Conservation (phyloP, 2,329 filamentous ascomycete genomes). For the Whalleya microplaca region DNA sequence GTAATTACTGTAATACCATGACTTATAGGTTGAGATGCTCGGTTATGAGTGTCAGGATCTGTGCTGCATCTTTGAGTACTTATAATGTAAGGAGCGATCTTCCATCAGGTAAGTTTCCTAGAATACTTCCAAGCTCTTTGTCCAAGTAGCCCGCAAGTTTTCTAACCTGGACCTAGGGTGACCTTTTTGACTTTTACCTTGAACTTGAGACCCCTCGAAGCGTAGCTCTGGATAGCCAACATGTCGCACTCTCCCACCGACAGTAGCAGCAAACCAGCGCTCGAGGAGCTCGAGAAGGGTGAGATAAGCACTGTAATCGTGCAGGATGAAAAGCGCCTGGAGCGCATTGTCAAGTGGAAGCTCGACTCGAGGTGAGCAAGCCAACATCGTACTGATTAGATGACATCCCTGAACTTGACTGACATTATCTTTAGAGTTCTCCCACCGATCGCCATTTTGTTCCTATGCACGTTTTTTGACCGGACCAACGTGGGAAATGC, state of each 20-base stretch:
- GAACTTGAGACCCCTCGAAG: background rate
- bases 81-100: background rate
- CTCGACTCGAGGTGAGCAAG: slow-evolving; percentile 53
- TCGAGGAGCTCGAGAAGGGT: slow-evolving; percentile 35
- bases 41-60: background rate
- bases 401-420: background rate
- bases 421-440: slow-evolving; percentile 53
- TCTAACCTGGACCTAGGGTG: background rate
- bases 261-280: slow-evolving; percentile 19
- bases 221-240: background rate
- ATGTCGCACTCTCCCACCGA: background rate
- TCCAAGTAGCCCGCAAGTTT: background rate
- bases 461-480: slow-evolving; percentile 67
- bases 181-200: background rate
- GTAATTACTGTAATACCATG: background rate
- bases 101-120: background rate
- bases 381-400: background rate
- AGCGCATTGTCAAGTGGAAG: slow-evolving; percentile 53
- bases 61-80: background rate
- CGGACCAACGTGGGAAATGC: slow-evolving; percentile 76
- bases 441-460: slow-evolving; percentile 65
- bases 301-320: background rate
- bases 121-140: background rate
- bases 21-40: background rate
- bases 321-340: slow-evolving; percentile 34